Conservation (phyloP, 2,329 filamentous ascomycete species). For the Gyromitra esculenta region DNA sequence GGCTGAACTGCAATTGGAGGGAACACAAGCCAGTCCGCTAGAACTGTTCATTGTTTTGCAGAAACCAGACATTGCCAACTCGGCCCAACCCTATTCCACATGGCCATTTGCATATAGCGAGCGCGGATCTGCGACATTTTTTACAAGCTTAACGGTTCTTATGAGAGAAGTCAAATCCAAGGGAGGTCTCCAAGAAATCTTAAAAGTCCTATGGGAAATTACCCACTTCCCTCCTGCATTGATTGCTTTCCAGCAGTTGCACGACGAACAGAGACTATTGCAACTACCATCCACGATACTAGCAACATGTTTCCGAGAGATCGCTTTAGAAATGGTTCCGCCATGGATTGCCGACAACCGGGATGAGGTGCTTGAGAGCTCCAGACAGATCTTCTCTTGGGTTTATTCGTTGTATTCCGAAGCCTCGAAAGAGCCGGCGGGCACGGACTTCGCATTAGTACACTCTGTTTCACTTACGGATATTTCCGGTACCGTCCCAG, state of each 20-base stretch:
- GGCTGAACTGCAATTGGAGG: conserved; percentile 1
- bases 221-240: conserved; percentile 22
- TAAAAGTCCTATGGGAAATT: conserved; percentile 21
- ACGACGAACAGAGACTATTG: not conserved
- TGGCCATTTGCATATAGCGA: conserved; percentile 13
- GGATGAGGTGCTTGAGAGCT: conserved; percentile 9
- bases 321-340: conserved; percentile 1
- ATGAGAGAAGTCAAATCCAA: conserved; percentile 17
- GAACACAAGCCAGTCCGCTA: not conserved
- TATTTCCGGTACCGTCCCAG: not conserved
- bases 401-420: conserved; percentile 21
- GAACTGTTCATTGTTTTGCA: conserved; percentile 10
- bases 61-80: not conserved
- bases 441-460: not conserved
- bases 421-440: conserved; percentile 5
- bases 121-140: conserved; percentile 5
- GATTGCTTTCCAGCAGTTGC: conserved; percentile 15
- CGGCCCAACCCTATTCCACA: not conserved
- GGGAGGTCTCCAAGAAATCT: conserved; percentile 18
- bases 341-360: conserved; percentile 13
- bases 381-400: conserved; percentile 18
- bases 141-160: conserved; percentile 12
- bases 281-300: conserved; percentile 3
- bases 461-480: not conserved
- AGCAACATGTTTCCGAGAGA: conserved; percentile 12